phyloP scores from a whole-genome alignment of 768 basidiomycete genomes.

The Pisolithus albus region DNA sequence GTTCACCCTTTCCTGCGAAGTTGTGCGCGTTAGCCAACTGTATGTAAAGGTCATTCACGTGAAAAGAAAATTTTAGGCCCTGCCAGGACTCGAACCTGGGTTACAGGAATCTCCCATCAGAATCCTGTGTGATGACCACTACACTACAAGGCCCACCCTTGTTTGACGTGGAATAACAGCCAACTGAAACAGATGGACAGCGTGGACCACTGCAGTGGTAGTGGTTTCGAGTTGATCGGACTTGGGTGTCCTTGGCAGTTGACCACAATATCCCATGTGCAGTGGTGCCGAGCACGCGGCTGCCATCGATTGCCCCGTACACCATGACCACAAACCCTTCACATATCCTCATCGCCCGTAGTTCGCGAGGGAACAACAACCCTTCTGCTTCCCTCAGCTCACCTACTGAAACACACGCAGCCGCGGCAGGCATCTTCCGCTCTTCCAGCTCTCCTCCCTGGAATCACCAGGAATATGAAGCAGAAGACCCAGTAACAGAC shows the following conservation, averaged over 20 bases:
- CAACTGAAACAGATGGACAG: no score
- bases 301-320: not conserved
- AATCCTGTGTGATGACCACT: conserved; percentile 15
- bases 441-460: conserved; percentile 75
- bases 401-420: conserved; percentile 83
- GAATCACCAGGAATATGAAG: conserved; percentile 70
- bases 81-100: conserved; percentile 14
- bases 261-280: no score
- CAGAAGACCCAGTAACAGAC: conserved; percentile 63
- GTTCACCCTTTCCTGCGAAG: no score
- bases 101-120: conserved; percentile 9
- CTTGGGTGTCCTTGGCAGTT: no score
- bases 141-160: conserved; percentile 8
- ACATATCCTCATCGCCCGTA: conserved; percentile 83
- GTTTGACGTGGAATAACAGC: not conserved
- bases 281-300: not conserved
- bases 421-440: conserved; percentile 77
- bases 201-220: no score
- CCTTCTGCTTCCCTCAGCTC: conserved; percentile 77
- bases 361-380: conserved; percentile 69
- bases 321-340: conserved; percentile 72
- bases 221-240: no score
- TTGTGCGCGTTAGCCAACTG: no score
- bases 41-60: no score
- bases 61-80: conserved; percentile 6